Evolutionary conservation across 2,329 filamentous ascomycete genomes (phyloP), one percentile per base, ranked within the genome.

Genomic region (Aureobasidium subglaciale): DNA sequence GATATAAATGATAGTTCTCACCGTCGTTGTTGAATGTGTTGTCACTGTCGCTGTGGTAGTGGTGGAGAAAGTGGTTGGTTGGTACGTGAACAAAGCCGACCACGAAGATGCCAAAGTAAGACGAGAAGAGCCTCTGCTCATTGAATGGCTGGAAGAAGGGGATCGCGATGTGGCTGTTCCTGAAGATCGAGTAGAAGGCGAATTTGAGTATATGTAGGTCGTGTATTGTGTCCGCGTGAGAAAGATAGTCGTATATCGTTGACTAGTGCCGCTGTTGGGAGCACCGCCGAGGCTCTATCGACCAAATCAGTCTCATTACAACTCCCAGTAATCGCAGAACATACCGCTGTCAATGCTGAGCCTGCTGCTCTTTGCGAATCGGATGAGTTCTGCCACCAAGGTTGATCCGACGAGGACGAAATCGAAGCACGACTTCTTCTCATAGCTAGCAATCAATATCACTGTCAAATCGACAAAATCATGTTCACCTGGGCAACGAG

Each of bases 351-450:
- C 9, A 35, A 13, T 20, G 35, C 25, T 11, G 35, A 41, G 3
- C 25, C 25, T 5, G 32, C 27, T 30, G 35, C n/a, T n/a, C 46
- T 15, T 22, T 38, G 32, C 9, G 29, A 10, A 22, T 50, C 8
- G 18, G 46, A 50, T 29, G 46, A 50, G 32, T 50, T 38, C 32
- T 50, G 46, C 22, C 22, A 50, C 46, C 46, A 37, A 25, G 46
- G 32, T 38, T 50, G 48, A 32, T 20, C 16, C 13, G 34, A 35
- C 11, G 48, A 52, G 10, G 20, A 41, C 25, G 40, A 52, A 7
- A 41, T 15, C 10, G 32, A 16, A 52, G 34, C 48, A 52, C 48
- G 48, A 8, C 35, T 15, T 32, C 32, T 40, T 30, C 48, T 40
- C 48, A 52, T 52, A 16, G 34, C 48, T 52, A 20, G 11, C 7